Conservation (phyloP, 2,329 filamentous ascomycete genomes). For the Claviceps pusilla region DNA sequence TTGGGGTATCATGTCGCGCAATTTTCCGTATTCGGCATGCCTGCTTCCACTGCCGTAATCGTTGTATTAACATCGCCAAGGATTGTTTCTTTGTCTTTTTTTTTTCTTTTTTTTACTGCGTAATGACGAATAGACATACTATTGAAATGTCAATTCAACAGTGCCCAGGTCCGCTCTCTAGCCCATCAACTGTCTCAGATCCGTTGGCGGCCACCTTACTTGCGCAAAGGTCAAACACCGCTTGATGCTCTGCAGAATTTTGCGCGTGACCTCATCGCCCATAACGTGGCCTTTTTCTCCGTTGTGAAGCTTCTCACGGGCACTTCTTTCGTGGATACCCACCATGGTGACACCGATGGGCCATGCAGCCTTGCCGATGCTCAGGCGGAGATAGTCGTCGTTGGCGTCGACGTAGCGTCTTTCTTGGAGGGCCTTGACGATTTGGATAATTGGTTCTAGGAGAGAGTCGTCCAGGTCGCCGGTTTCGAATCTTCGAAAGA, state of each 20-base stretch:
- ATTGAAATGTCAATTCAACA: not conserved
- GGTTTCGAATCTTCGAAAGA: slow-evolving; percentile 82
- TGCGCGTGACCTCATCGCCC: slow-evolving; percentile 88
- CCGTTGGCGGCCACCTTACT: slow-evolving; percentile 86
- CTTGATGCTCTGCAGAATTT: slow-evolving; percentile 96
- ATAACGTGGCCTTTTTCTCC: slow-evolving; percentile 85
- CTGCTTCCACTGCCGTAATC: not conserved
- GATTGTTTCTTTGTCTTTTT: not conserved
- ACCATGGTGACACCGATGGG: slow-evolving; percentile 99
- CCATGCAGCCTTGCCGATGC: slow-evolving; percentile 95
- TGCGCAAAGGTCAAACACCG: slow-evolving; percentile 91
- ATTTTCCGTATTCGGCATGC: not conserved
- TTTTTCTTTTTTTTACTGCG: not conserved
- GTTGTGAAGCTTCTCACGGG: slow-evolving; percentile 86
- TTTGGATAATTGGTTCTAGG: slow-evolving; percentile 72
- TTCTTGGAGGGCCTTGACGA: slow-evolving; percentile 79
- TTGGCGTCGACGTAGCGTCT: slow-evolving; percentile 91
- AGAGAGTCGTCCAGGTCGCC: slow-evolving; percentile 65
- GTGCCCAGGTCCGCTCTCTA: slow-evolving; percentile 6
- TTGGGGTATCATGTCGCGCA: not conserved
- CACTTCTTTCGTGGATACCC: slow-evolving; percentile 93
- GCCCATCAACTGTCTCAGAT: slow-evolving; percentile 89
- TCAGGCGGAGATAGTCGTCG: slow-evolving; percentile 80
- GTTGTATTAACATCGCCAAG: not conserved
- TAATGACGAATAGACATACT: not conserved